Evolutionary conservation across 768 basidiomycete species (phyloP), one percentile per base, ranked within the genome.

Genomic region (Xanthoconium stramineum): DNA sequence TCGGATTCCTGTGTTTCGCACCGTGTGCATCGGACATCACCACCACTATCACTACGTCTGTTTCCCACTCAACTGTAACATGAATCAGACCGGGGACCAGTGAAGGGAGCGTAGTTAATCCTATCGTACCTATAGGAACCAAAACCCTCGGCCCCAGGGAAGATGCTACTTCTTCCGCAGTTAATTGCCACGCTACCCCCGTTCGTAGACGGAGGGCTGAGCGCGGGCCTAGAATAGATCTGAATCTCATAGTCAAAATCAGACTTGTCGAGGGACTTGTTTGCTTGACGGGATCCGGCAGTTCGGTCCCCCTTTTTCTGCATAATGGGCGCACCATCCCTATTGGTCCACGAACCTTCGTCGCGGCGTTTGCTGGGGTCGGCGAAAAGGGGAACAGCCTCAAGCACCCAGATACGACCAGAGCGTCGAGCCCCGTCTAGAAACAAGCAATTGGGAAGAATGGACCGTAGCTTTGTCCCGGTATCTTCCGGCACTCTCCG

Each of bases 81-180:
- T 46, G 14, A 42, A 48, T 40, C 12, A 36, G 36, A 47, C 52
- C 17, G 37, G 44, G 42, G 35, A 48, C 35, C 14, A 15, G 19
- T 47, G 33, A 19, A 33, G 1, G 33, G 33, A 39, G 30, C 11
- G 44, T 47, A 56, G 38, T 52, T 46, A 59, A 64, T 57, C 59
- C 52, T 52, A 55, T 58, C 56, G 46, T 58, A 56, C 62, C 56
- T 29, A 24, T 15, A 47, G 17, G 44, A 20, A 42, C 35, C 0
- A 46, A 62, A 59, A 14, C 58, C 68, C 67, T 68, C 68, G 67
- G 67, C 56, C 61, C 68, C 68, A 70, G 29, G 68, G 68, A 60
- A 49, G 47, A 35, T 17, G 14, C 15, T 43, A 56, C 55, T 51
- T 57, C 24, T 14, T 43, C 68, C 59, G 63, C 50, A 56, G 60